Percentiles rank a stretch among this genome's conserved stretches.
Evolutionary conservation across 352 stramenopile species (phyloP).

Genomic region (Globisporangium perplexum): DNA sequence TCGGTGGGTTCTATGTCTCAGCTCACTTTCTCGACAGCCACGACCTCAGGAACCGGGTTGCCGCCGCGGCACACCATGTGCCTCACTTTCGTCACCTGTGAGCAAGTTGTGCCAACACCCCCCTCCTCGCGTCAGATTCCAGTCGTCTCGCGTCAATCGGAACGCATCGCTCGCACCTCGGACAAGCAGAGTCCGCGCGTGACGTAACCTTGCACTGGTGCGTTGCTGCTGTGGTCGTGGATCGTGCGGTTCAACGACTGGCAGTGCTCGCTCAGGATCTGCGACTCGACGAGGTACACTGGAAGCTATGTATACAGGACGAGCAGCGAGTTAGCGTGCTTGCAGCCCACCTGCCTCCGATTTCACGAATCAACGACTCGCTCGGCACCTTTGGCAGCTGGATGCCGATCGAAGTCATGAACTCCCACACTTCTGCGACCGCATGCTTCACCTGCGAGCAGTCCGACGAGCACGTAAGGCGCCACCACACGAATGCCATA

Average conservation of each 20-base stretch:
- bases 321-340: background rate
- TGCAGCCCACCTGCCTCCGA: background rate
- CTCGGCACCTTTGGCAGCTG: slow-evolving; percentile 35
- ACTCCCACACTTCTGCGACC: slow-evolving; percentile 66
- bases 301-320: slow-evolving; percentile 28
- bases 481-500: background rate
- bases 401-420: slow-evolving; percentile 65
- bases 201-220: slow-evolving; percentile 25
- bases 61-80: slow-evolving; percentile 41
- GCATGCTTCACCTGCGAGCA: slow-evolving; percentile 19
- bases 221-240: slow-evolving; percentile 28
- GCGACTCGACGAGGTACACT: slow-evolving; percentile 58
- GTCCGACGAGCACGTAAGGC: too few relatives aligned
- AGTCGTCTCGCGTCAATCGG: too few relatives aligned
- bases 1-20: too few relatives aligned
- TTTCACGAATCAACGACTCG: background rate
- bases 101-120: too few relatives aligned
- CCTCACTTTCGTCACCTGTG: slow-evolving; percentile 32
- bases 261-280: slow-evolving; percentile 47
- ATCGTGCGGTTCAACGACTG: slow-evolving; percentile 7
- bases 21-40: slow-evolving; percentile 43
- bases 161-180: slow-evolving; percentile 12
- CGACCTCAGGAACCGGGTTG: slow-evolving; percentile 29
- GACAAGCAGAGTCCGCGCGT: slow-evolving; percentile 52
- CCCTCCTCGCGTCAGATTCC: too few relatives aligned